Percentiles rank a stretch among this genome's conserved stretches.
Evolutionary conservation across 2,329 filamentous ascomycete species (phyloP).

Genomic region (Arthroderma sp.): DNA sequence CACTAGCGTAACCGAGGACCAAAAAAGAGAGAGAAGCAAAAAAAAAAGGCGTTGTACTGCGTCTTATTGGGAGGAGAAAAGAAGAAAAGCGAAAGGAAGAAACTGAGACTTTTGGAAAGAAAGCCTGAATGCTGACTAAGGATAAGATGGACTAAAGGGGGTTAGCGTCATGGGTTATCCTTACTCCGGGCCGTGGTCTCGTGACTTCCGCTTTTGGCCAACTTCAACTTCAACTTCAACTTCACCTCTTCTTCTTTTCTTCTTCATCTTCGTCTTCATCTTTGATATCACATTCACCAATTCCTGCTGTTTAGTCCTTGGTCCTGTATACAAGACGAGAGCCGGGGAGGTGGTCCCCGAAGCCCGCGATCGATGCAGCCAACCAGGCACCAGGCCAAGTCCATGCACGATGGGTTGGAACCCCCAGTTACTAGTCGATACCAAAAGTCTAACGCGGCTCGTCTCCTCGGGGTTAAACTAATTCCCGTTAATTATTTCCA

Average conservation of each 20-base stretch:
- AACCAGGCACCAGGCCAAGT: background rate
- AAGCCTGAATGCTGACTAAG: too few species aligned
- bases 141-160: too few species aligned
- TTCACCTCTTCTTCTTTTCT: background rate
- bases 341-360: background rate
- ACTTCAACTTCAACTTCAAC: background rate
- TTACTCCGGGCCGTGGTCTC: too few species aligned
- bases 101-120: too few species aligned
- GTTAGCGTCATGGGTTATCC: too few species aligned
- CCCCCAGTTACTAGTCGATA: background rate
- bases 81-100: too few species aligned
- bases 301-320: too few species aligned
- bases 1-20: slow-evolving; percentile 4
- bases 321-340: too few species aligned
- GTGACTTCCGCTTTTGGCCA: too few species aligned
- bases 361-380: background rate
- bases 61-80: too few species aligned
- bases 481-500: slow-evolving; percentile 5
- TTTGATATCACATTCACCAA: too few species aligned
- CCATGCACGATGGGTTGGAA: background rate
- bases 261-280: background rate
- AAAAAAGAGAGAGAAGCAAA: background rate
- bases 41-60: too few species aligned
- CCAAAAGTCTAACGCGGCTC: slow-evolving; percentile 1
- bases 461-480: background rate